phyloP scores from a whole-genome alignment of 164 flowering plant species.

The Tetracentron sinense region DNA sequence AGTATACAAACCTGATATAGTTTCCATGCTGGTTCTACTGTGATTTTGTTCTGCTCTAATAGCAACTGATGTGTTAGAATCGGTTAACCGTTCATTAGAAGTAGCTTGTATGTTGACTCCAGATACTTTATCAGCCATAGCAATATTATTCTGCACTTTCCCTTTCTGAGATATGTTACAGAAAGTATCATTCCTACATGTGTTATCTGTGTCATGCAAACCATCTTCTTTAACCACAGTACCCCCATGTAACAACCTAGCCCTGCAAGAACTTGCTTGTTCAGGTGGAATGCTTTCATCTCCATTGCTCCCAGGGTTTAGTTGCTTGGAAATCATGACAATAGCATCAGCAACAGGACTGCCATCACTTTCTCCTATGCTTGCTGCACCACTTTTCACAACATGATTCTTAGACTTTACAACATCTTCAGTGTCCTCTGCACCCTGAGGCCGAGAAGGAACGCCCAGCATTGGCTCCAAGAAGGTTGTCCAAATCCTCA shows the following conservation, averaged over 20 bases:
- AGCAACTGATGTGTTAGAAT: constrained; percentile 34
- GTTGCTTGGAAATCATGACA: constrained; percentile 31
- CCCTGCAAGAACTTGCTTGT: constrained; percentile 41
- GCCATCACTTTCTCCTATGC: constrained; percentile 46
- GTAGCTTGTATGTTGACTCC: constrained; percentile 33
- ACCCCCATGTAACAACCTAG: constrained; percentile 41
- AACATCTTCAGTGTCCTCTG: constrained; percentile 78
- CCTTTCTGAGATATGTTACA: constrained; percentile 31
- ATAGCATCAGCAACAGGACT: constrained; percentile 41
- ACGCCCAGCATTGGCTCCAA: constrained; percentile 81
- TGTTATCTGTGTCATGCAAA: constrained; percentile 35
- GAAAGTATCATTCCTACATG: constrained; percentile 31
- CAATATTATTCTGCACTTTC: constrained; percentile 28
- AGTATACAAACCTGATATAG: constrained; percentile 43
- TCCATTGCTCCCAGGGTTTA: constrained; percentile 40
- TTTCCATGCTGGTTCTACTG: constrained; percentile 39
- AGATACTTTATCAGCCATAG: constrained; percentile 37
- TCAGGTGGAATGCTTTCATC: constrained; percentile 42
- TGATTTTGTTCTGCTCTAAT: constrained; percentile 39
- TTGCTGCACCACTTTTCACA: constrained; percentile 33
- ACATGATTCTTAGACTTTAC: constrained; percentile 42
- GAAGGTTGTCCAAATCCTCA: constrained; percentile 88
- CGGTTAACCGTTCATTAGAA: constrained; percentile 33
- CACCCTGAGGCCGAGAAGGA: constrained; percentile 60
- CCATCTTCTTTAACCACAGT: constrained; percentile 38